Base-by-base conservation (phyloP, 352 stramenopile genomes). In the Chrysophaeum taylorii region DNA sequence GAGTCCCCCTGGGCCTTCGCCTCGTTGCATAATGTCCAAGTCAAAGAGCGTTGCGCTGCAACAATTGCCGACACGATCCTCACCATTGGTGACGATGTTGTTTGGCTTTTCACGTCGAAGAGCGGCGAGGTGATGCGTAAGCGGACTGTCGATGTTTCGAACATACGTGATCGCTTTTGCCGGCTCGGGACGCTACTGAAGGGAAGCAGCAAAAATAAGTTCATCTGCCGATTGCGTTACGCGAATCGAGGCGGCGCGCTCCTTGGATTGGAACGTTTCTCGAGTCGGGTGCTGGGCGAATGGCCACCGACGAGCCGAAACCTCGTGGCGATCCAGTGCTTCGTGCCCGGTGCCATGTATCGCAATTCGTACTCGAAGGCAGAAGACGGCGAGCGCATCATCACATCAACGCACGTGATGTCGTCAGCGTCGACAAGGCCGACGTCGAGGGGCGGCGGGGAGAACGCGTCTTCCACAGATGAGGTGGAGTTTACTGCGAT, bases 41-140 rank as follows among this genome's bases (percentile, higher is more conserved):
- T 45, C 35, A 42, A 45, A 23, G 57, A 66, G 33, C 57, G 57
- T 18, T 66, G 57, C 57, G 12, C 16, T 31, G 57, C 57, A 36
- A 66, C 57, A 36, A 31, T 66, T 36, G 57, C 27, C 2, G 57
- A 66, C 57, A 66, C 33, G 14, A 5, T 66, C 31, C n/a, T n/a
- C n/a, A n/a, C n/a, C n/a, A 7, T 66, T 1, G 2, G 4, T 2
- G 33, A 25, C 33, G 57, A 42, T 18, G 57, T 21, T 5, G 33
- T 7, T 9, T 66, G 57, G 57, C 35, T 66, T n/a, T 66, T 66
- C 35, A 66, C 57, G 9, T 66, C 57, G 12, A 66, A 66, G 36
- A 45, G 5, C 2, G 57, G 57, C 33, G 57, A 66, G 33, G 57
- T 66, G 1, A 7, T 21, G 57, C 57, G 57, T 18, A 66, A 66